Percentiles rank a stretch among this genome's conserved stretches.
Conservation (phyloP, 2,329 filamentous ascomycete species). For the Pseudogymnoascus sp. region DNA sequence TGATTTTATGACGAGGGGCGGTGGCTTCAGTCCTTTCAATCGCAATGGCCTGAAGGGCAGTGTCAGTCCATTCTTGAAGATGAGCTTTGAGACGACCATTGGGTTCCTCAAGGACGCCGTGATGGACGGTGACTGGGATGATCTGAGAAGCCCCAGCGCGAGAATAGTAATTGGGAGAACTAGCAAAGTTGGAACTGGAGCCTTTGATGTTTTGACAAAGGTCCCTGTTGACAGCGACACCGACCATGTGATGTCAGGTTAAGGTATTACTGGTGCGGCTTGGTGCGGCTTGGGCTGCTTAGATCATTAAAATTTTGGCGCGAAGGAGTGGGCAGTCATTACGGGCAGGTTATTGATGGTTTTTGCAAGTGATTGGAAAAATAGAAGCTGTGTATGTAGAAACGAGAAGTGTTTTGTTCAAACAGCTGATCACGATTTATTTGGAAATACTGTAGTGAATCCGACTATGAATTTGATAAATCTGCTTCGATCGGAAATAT, state of each 20-base stretch:
- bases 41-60: slow-evolving; percentile 79
- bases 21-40: slow-evolving; percentile 85
- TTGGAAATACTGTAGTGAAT: too few relatives aligned
- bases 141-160: slow-evolving; percentile 74
- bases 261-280: neutral
- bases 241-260: slow-evolving; percentile 4
- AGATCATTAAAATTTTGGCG: slow-evolving; percentile 2
- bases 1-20: slow-evolving; percentile 94
- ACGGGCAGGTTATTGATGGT: slow-evolving; percentile 4
- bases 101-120: slow-evolving; percentile 90
- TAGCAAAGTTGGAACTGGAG: slow-evolving; percentile 77
- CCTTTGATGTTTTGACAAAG: slow-evolving; percentile 74
- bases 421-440: neutral
- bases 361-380: slow-evolving; percentile 4
- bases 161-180: slow-evolving; percentile 81
- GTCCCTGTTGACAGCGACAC: slow-evolving; percentile 27
- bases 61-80: slow-evolving; percentile 90
- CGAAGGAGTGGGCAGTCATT: slow-evolving; percentile 1
- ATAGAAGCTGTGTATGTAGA: slow-evolving; percentile 6
- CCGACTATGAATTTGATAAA: neutral
- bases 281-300: neutral
- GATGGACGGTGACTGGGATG: slow-evolving; percentile 82
- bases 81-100: slow-evolving; percentile 98
- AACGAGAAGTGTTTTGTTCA: slow-evolving; percentile 5
- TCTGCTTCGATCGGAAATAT: neutral